Base-by-base conservation (phyloP, 192 early-diverging fungal genomes). In the Coemansia nantahalensis region DNA sequence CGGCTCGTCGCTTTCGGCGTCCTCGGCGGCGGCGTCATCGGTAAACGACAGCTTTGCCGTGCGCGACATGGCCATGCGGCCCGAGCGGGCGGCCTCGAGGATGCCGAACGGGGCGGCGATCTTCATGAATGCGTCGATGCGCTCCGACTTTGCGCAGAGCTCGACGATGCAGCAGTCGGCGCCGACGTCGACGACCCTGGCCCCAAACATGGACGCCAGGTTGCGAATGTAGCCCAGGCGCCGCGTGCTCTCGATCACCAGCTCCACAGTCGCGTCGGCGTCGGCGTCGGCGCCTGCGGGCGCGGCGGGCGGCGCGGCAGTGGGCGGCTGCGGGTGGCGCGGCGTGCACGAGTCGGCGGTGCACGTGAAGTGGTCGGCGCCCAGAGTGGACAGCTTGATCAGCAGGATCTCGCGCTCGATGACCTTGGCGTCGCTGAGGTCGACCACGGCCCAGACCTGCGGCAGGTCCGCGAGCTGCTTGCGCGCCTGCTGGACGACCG, bases 1-100 rank as follows among this genome's bases (percentile, higher is more conserved):
- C 18, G 75, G 61, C 21, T 57, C 34, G 56, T 69, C 16, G 45
- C 64, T 24, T 61, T 74, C 31, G 48, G 59, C 33, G 11, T 83
- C 81, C 31, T 76, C 78, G 26, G 82, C 77, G 28, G 35, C 31
- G 12, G 87, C 80, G 43, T 83, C 61, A 22, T 85, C 84, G 61
- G 82, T 79, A 23, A 84, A 66, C 55, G 88, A 89, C 39, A 88
- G 86, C 49, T 94, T 84, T 21, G 89, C 87, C 16, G 89, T 85
- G 21, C 95, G 84, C 39, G 95, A 91, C 88, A 98, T 94, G 17
- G 94, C 93, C 93, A 98, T 96, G 50, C 87, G 83, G 59, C 94
- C 95, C 23, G 86, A 91, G 56, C 95, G 84, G n/a, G 91, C 86
- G 3, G 88, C 91, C 63, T 98, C 95, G 43, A 98, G 79, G 44